Base-by-base conservation (phyloP, 768 basidiomycete species). In the Leccinum longicurvipes region DNA sequence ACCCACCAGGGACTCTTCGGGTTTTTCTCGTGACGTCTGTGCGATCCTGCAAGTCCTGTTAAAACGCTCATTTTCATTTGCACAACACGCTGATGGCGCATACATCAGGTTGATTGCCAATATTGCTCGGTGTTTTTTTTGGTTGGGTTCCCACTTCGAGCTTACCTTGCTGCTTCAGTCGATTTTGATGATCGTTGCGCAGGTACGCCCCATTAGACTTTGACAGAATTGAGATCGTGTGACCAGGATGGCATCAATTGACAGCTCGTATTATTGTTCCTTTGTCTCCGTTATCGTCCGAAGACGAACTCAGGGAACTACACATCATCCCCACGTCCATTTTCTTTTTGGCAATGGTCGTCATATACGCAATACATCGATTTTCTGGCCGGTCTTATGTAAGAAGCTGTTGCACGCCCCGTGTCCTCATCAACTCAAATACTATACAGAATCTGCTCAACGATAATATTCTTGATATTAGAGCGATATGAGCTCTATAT, bases 81-180 rank as follows among this genome's bases (percentile, higher is more conserved):
- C 39, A 44, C 25, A 36, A 47, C 45, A 23, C 42, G 50, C 56
- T 65, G 48, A 67, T 19, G 23, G 39, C 23, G 34, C 56, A 51
- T 50, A 39, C 51, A 53, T 41, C 51, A 91, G 89, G 62, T 76
- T 92, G 29, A 77, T 89, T 56, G 89, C 91, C 49, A 93, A 93
- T 70, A 91, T 93, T 51, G 87, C 87, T 24, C 80, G 91, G 65
- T 93, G 91, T 70, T 93, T 92, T 77, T 93, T 93, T 73, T 93
- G 91, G 91, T 73, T 93, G 32, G 91, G 91, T 53, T 76, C 85
- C 36, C 87, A 66, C 51, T 93, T 91, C 69, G 91, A 93, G 73
- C 72, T 80, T 46, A 81, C 91, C 2, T 72, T 93, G 50, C 76
- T 93, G n/a, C 61, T 91, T 9, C 91, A 93, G 71, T 91, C 89